Base-by-base conservation (phyloP, 352 stramenopile species). In the Phytophthora rubi region DNA sequence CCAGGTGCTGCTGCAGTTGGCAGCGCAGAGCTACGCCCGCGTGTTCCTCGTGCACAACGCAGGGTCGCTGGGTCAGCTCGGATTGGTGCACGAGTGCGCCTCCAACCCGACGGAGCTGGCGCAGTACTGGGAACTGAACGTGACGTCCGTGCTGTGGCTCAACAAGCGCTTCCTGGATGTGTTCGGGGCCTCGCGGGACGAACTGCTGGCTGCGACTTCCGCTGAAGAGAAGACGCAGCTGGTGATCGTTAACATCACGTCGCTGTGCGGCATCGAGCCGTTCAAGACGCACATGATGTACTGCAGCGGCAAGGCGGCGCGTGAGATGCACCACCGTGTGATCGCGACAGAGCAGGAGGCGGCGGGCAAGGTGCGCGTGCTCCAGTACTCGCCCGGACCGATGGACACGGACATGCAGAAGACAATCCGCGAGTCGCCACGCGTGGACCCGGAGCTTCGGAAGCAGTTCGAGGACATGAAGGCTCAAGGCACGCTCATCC, bases 341-440 rank as follows among this genome's bases (percentile, higher is more conserved):
- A 62, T 96, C 32, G 88, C 84, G 1, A 66, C 76, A 23, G 89
- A 95, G 62, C 83, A 94, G 58, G 73, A 53, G 10, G n/a, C 33
- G 0, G 13, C 2, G 7, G 70, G 54, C 10, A 80, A 73, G 35
- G 65, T 92, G 12, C 82, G 81, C 18, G 79, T 93, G 44, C 78
- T 97, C 13, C 93, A 84, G 75, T 97, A 97, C 62, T 91, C 91
- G 47, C 91, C 91, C 0, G 91, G 91, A 18, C 85, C 90, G 0
- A 93, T 97, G 84, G 83, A 97, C 67, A 97, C 89, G 47, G 83
- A 85, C 60, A 97, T 97, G 90, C 81, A 94, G 63, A 53, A 70
- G 39, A 80, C 69, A n/a, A 81, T 94, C 45, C 86, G 86, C 21
- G 81, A 90, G 53, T 87, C 77, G 8, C 49, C 75, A 4, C 48